Base-by-base conservation (phyloP, 768 basidiomycete species). In the Suillus discolor region DNA sequence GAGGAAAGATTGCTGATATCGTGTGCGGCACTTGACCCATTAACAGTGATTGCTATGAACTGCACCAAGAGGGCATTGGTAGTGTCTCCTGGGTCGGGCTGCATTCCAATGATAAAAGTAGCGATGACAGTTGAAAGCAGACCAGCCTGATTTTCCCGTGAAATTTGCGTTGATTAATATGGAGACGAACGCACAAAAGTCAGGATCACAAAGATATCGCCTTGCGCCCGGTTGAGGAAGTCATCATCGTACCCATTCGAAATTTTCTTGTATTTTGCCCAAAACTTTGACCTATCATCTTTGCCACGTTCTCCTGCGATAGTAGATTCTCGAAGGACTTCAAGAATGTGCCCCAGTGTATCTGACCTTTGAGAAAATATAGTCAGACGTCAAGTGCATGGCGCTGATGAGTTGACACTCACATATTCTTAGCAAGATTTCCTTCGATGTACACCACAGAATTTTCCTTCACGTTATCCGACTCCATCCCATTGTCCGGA, bases 61-160 rank as follows among this genome's bases (percentile, higher is more conserved):
- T n/a, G n/a, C n/a, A n/a, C n/a, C n/a, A n/a, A n/a, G n/a, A n/a
- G n/a, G n/a, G n/a, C n/a, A n/a, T n/a, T n/a, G n/a, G n/a, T n/a
- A n/a, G n/a, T n/a, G n/a, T n/a, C n/a, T n/a, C n/a, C n/a, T n/a
- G n/a, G n/a, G n/a, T 28, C 28, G 0, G 51, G 51, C 28, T 54
- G 53, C 53, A 54, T 54, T 7, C 53, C 53, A 18, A 54, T 7
- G 36, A 60, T 61, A 13, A 61, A 61, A 5, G 60, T 11, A 8
- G 60, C 28, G 25, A 34, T 45, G n/a, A 61, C 60, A 3, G 60
- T 39, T 28, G 60, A 61, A 7, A 61, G 45, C 3, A 61, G n/a
- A 45, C 41, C 60, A 61, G 60, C 39, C 60, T 61, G 6, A 12
- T 44, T 15, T 1, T 3, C 11, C 23, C 11, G 9, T 61, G 3